Conservation (phyloP, 2,329 filamentous ascomycete species). For the Aspergillus quadricinctus region DNA sequence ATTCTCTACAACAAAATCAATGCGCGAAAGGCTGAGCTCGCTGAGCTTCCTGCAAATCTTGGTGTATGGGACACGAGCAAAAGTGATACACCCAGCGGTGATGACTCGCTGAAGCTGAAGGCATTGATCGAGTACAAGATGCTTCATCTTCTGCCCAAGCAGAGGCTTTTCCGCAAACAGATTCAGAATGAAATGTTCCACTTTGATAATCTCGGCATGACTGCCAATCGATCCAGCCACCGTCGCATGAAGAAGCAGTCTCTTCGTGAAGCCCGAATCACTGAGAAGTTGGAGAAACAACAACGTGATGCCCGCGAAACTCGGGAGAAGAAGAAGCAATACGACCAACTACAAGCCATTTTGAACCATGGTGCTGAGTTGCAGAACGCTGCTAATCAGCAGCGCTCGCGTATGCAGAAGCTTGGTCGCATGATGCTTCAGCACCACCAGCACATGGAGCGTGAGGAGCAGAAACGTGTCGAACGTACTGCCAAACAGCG, state of each 20-base stretch:
- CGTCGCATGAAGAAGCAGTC: constrained; percentile 97
- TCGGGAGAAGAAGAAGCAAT: constrained; percentile 96
- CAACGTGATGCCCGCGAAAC: constrained; percentile 93
- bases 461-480: constrained; percentile 97
- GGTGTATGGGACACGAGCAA: constrained; percentile 76
- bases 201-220: constrained; percentile 95
- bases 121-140: constrained; percentile 95
- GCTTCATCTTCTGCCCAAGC: constrained; percentile 80
- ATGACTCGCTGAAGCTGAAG: constrained; percentile 80
- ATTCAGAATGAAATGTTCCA: constrained; percentile 90
- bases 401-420: constrained; percentile 74
- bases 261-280: constrained; percentile 89
- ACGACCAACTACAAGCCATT: constrained; percentile 84
- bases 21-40: constrained; percentile 77
- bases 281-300: constrained; percentile 98
- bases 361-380: constrained; percentile 78
- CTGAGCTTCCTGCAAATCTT: constrained; percentile 77
- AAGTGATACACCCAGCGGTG: constrained; percentile 64
- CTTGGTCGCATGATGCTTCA: constrained; percentile 82
- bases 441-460: constrained; percentile 95
- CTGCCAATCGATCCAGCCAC: constrained; percentile 85
- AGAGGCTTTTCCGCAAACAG: constrained; percentile 77
- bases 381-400: constrained; percentile 59
- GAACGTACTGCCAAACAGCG: constrained; percentile 98
- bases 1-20: constrained; percentile 87